Base-by-base conservation (phyloP, 1,284 basidiomycete species). In the Apiotrichum mycotoxinovorans region DNA sequence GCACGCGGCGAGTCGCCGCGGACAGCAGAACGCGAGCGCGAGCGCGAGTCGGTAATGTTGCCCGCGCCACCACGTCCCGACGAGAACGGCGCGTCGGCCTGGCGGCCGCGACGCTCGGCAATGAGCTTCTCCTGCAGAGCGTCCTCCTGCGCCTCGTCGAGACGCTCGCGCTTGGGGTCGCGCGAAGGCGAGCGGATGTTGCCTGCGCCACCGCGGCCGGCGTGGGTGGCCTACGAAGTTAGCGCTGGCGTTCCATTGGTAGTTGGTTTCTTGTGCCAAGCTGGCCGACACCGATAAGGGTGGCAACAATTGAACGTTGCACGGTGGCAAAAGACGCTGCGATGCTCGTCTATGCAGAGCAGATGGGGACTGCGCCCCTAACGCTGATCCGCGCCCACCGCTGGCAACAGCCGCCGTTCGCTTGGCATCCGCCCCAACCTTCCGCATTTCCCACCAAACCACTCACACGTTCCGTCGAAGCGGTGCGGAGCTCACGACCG, bases 31-130 rank as follows among this genome's bases (percentile, higher is more conserved):
- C 69, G 64, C n/a, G 66, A 69, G 55, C 68, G 61, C 17, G 51
- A 56, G 50, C 71, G 62, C 5, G 63, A 66, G 52, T 59, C 48
- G 18, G 64, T 54, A 33, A 78, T 76, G 56, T 74, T 73, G 41
- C 76, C 76, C 0, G 63, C 74, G n/a, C 76, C 76, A 41, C 76
- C 76, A 52, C 76, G 67, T 18, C 76, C 76, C 11, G 70, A 70
- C 27, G 73, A 73, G 60, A 69, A 71, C 5, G 68, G 65, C 4
- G 51, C 61, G 20, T 74, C 67, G 42, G 64, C 67, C 60, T 74
- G 68, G 25, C 75, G 63, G 34, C 74, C 75, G 33, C 76, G 65
- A 25, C 68, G 57, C 43, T 78, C 74, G n/a, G 69, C 68, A 23
- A 77, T 63, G 8, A 77, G 62, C 52, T 67, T 64, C 25, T 72